Conservation (phyloP, 768 basidiomycete species). For the Rhizopogon vinicolor region DNA sequence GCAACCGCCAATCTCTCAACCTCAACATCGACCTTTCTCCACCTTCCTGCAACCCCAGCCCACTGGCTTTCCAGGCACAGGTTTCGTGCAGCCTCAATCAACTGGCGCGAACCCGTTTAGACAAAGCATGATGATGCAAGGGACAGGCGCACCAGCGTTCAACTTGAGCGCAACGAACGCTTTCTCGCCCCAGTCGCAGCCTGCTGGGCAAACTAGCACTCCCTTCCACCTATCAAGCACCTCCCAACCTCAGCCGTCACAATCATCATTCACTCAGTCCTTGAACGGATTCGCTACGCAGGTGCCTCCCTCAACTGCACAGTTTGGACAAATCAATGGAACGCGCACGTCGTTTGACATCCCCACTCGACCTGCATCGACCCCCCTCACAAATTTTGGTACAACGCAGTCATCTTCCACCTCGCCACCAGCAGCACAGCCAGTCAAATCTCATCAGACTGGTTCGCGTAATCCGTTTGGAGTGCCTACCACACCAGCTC, state of each 20-base stretch:
- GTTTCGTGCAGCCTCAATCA: slow-evolving; percentile 47
- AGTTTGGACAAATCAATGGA: slow-evolving; percentile 3
- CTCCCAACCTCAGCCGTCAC: slow-evolving; percentile 11
- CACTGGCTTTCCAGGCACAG: slow-evolving; percentile 32
- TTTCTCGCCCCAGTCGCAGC: slow-evolving; percentile 9
- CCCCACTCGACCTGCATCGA: slow-evolving; percentile 65
- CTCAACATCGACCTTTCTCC: slow-evolving; percentile 51
- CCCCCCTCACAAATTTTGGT: slow-evolving; percentile 51
- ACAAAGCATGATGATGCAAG: slow-evolving; percentile 69
- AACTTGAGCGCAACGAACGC: slow-evolving; percentile 18
- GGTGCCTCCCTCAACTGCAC: slow-evolving; percentile 5
- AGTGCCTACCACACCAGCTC: slow-evolving; percentile 51
- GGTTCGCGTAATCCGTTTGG: slow-evolving; percentile 97
- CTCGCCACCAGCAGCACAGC: slow-evolving; percentile 48
- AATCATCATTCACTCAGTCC: slow-evolving; percentile 4
- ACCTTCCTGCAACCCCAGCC: slow-evolving; percentile 52
- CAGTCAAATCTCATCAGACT: slow-evolving; percentile 83
- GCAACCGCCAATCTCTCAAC: slow-evolving; percentile 28
- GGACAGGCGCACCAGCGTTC: slow-evolving; percentile 52
- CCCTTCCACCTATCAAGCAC: slow-evolving; percentile 8
- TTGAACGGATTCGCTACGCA: slow-evolving; percentile 7
- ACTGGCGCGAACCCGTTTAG: slow-evolving; percentile 82
- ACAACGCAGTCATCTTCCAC: slow-evolving; percentile 20
- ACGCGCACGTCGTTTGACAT: slow-evolving; percentile 13
- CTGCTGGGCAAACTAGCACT: slow-evolving; percentile 8